Conservation (phyloP, 768 basidiomycete genomes). For the Terana coerulea region DNA sequence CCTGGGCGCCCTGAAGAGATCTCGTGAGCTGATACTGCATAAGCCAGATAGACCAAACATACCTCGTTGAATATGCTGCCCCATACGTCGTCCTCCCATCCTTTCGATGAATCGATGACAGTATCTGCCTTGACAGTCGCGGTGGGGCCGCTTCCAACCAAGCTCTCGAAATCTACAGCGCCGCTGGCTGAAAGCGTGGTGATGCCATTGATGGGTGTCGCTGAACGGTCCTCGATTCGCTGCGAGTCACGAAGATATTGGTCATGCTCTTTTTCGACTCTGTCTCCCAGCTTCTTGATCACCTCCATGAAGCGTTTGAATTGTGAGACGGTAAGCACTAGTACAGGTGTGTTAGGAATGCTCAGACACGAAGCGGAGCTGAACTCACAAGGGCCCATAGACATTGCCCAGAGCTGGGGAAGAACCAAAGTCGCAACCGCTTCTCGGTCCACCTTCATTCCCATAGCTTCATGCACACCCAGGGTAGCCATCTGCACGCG, state of each 20-base stretch:
- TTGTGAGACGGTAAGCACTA: constrained; percentile 80
- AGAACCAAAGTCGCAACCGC: constrained; percentile 62
- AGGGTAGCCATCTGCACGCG: constrained; percentile 73
- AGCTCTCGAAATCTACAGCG: constrained; percentile 79
- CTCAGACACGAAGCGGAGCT: neutral
- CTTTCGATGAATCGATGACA: constrained; percentile 32
- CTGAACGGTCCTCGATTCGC: constrained; percentile 77
- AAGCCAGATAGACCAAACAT: neutral
- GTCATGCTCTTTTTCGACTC: constrained; percentile 90
- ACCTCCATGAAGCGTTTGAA: constrained; percentile 91
- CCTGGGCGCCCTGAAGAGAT: constrained; percentile 1
- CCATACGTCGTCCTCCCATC: constrained; percentile 87
- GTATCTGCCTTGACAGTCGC: constrained; percentile 45
- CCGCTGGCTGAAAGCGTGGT: constrained; percentile 34
- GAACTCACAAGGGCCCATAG: constrained; percentile 83
- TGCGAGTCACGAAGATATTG: constrained; percentile 93
- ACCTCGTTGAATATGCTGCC: constrained; percentile 59
- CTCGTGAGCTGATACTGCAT: neutral
- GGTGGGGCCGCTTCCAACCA: constrained; percentile 61
- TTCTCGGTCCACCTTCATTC: constrained; percentile 89
- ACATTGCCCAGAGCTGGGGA: constrained; percentile 86
- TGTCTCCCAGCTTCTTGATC: constrained; percentile 70
- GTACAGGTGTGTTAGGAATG: constrained; percentile 5
- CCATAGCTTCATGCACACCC: constrained; percentile 94
- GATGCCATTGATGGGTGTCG: constrained; percentile 41